phyloP scores from a whole-genome alignment of 768 basidiomycete species.

The Phylloporus rhodoxanthus region DNA sequence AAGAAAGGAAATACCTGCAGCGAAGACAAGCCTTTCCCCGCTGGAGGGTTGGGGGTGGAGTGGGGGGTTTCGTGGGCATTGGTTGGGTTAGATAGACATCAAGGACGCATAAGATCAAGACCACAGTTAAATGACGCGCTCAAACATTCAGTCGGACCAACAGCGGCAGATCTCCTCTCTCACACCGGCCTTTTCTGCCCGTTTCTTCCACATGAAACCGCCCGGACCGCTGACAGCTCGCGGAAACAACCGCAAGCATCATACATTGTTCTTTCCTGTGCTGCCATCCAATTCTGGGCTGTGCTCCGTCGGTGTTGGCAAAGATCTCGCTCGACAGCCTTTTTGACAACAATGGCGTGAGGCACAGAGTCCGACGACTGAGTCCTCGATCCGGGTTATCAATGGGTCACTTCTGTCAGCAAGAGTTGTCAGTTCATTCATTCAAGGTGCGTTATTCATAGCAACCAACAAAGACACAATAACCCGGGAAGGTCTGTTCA shows the following conservation, averaged over 20 bases:
- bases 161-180: slow-evolving; percentile 9
- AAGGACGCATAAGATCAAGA: too few relatives aligned
- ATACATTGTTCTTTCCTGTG: not conserved
- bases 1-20: slow-evolving; percentile 48
- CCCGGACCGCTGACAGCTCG: not conserved
- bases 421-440: not conserved
- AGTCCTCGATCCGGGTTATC: too few relatives aligned
- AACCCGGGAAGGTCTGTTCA: not conserved
- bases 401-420: too few relatives aligned
- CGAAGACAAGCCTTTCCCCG: slow-evolving; percentile 67
- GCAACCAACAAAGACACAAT: not conserved
- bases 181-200: slow-evolving; percentile 27
- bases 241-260: not conserved
- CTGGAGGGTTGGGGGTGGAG: slow-evolving; percentile 43
- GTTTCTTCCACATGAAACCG: slow-evolving; percentile 5
- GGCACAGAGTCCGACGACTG: too few relatives aligned
- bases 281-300: not conserved
- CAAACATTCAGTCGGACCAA: too few relatives aligned
- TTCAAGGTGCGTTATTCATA: not conserved
- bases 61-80: slow-evolving; percentile 29
- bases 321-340: too few relatives aligned
- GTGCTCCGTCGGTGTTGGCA: not conserved
- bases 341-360: too few relatives aligned
- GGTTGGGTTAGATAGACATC: not conserved
- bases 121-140: too few relatives aligned